Evolutionary conservation across 2,329 filamentous ascomycete genomes (phyloP), one percentile per base, ranked within the genome.

Genomic region (Fusarium stilboides): DNA sequence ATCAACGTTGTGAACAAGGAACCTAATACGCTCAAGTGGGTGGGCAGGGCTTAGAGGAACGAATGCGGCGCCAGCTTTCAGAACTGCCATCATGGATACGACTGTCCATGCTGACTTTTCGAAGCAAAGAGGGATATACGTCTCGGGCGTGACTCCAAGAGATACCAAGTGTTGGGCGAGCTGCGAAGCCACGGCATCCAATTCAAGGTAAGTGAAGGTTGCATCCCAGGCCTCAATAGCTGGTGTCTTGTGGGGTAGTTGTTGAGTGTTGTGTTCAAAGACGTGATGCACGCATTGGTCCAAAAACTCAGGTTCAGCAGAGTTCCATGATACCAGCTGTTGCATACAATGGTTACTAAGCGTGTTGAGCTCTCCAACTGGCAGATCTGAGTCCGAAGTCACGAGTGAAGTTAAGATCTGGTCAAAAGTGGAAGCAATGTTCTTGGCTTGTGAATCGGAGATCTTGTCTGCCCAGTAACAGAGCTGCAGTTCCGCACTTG

Each of bases 191-290:
- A 57, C 3, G 0, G 14, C 31, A 12, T 75, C 47, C 0, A 85
- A 73, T 20, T 85, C 77, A 1, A 4, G 2, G 34, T 71, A 71
- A 3, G 56, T 83, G 42, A 84, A 78, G 17, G 71, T 63, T 17
- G 80, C 83, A 63, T 85, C 83, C 82, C 82, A 85, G 0, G 83
- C 81, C n/a, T 79, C 72, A 17, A 85, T 76, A 2, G 84, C 83
- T 1, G 74, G 68, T 0, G 76, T 65, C 10, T 70, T 54, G 2
- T 28, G 1, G 0, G 82, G 80, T 1, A 73, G 68, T 17, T 64
- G 72, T 8, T 63, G 61, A 5, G 77, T 77, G 26, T 80, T 80
- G 12, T 78, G 73, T 5, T 78, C 75, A 40, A 85, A 78, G 50
- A 82, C 65, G 24, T 83, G 78, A 45, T 85, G 83, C 64, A 84